These are phyloP conservation scores for Xylariaceae sp. DNA, from an alignment of 2,329 filamentous ascomycete genomes.

Conservation along the genomic window DNA sequence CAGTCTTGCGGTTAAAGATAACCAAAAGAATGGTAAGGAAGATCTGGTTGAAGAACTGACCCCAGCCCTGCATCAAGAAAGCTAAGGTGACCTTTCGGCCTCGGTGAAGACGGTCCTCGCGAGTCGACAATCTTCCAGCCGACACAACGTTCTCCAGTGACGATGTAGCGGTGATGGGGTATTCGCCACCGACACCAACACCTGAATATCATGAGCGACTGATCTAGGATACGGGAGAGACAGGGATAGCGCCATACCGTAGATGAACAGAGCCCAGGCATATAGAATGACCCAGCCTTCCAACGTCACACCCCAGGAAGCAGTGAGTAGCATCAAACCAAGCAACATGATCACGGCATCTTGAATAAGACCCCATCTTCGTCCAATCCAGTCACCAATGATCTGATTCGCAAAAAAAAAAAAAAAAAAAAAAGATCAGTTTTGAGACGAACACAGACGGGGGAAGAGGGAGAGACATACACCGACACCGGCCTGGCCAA, in stretches of 20 bases:
- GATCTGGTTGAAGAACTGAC: conserved; percentile 90
- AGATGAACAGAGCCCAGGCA: conserved; percentile 90
- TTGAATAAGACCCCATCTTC: conserved; percentile 92
- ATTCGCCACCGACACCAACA: conserved; percentile 73
- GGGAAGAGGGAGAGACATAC: conserved; percentile 38
- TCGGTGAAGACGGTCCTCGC: conserved; percentile 89
- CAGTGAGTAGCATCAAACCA: conserved; percentile 85
- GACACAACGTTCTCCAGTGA: conserved; percentile 88
- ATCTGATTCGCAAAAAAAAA: conserved; percentile 32
- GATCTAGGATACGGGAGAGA: conserved; percentile 27
- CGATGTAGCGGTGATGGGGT: conserved; percentile 93
- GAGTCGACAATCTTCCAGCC: conserved; percentile 81
- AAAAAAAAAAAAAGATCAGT: conserved; percentile 12
- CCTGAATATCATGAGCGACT: conserved; percentile 26
- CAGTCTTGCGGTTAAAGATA: conserved; percentile 75
- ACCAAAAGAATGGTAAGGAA: conserved; percentile 79
- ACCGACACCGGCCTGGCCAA: conserved; percentile 84
- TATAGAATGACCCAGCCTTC: conserved; percentile 98
- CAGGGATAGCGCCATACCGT: conserved; percentile 47
- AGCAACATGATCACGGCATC: conserved; percentile 93
- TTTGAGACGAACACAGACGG: background rate
- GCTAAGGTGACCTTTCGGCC: conserved; percentile 92
- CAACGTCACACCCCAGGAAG: conserved; percentile 78
- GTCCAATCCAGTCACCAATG: conserved; percentile 70
- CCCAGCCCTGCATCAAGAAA: conserved; percentile 98